Conservation (phyloP, 108 stramenopile genomes). For the Conticribra guillardii region DNA sequence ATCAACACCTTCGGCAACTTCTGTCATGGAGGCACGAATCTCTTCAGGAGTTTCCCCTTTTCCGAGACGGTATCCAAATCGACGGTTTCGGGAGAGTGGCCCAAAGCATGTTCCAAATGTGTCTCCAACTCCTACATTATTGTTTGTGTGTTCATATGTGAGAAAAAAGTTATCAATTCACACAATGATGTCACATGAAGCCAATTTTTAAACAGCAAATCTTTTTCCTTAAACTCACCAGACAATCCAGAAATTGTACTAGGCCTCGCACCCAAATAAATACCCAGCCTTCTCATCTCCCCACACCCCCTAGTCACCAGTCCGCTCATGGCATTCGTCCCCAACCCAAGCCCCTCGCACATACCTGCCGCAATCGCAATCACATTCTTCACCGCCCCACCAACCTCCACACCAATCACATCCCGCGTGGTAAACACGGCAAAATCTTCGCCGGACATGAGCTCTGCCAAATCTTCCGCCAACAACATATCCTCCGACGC, state of each 20-base stretch:
- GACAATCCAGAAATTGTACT: conserved; percentile 91
- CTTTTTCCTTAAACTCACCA: conserved; percentile 54
- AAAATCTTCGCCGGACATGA: conserved; percentile 85
- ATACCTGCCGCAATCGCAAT: conserved; percentile 97
- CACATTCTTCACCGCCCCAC: conserved; percentile 97
- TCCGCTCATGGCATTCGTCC: conserved; percentile 96
- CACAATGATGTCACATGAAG: not conserved
- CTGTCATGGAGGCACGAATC: conserved; percentile 82
- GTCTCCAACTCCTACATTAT: conserved; percentile 87
- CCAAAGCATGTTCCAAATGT: conserved; percentile 98
- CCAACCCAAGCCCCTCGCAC: conserved; percentile 96
- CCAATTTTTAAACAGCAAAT: not conserved
- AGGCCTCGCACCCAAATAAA: conserved; percentile 86
- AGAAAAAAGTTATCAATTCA: conserved; percentile 1
- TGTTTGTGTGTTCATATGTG: not conserved
- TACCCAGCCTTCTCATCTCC: conserved; percentile 94
- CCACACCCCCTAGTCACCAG: conserved; percentile 95
- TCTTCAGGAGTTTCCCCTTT: conserved; percentile 94
- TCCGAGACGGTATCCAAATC: conserved; percentile 92
- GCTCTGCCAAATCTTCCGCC: conserved; percentile 87
- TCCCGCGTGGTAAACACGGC: conserved; percentile 88
- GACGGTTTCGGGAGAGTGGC: conserved; percentile 93
- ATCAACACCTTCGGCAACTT: conserved; percentile 97
- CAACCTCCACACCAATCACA: conserved; percentile 96
- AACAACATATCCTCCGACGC: conserved; percentile 90